Percentiles rank a stretch among this genome's conserved stretches.
Conservation (phyloP, 2,329 filamentous ascomycete species). For the Colletotrichum nymphaeae region DNA sequence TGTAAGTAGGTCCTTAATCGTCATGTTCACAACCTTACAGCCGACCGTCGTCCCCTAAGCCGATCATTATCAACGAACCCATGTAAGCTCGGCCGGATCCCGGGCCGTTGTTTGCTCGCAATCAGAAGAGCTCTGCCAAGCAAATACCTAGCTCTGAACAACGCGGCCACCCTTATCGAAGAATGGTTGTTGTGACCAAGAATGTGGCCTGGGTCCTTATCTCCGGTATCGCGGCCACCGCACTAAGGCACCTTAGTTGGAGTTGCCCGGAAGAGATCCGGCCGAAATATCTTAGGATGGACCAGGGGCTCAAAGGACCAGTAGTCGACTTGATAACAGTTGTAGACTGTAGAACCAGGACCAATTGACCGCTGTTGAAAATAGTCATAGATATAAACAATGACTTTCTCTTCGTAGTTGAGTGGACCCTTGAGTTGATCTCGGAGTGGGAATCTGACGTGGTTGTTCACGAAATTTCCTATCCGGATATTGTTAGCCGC, state of each 20-base stretch:
- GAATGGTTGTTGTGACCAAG: not conserved
- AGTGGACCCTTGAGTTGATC: not conserved
- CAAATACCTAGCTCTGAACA: not conserved
- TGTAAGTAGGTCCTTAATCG: not conserved
- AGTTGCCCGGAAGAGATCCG: constrained; percentile 10
- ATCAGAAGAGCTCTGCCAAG: not conserved
- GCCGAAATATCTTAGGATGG: not conserved
- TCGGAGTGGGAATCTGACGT: not conserved
- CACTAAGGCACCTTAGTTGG: not conserved
- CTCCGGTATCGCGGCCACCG: constrained; percentile 7
- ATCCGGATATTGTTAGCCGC: not conserved
- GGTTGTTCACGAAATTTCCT: not conserved
- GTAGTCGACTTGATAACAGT: not conserved
- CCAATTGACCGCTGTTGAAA: not conserved
- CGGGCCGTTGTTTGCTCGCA: not conserved
- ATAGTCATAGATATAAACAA: not conserved
- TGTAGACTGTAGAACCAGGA: not conserved
- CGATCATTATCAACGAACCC: too few relatives aligned
- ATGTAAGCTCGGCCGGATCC: constrained; percentile 11
- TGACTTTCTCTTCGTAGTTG: not conserved
- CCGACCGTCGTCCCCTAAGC: too few relatives aligned
- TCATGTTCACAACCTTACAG: not conserved
- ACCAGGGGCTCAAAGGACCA: not conserved
- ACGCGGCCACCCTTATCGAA: not conserved
- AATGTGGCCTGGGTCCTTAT: not conserved